Evolutionary conservation across 139 green algal genomes (phyloP).

Genomic region (Chlamydomonas sp.): DNA sequence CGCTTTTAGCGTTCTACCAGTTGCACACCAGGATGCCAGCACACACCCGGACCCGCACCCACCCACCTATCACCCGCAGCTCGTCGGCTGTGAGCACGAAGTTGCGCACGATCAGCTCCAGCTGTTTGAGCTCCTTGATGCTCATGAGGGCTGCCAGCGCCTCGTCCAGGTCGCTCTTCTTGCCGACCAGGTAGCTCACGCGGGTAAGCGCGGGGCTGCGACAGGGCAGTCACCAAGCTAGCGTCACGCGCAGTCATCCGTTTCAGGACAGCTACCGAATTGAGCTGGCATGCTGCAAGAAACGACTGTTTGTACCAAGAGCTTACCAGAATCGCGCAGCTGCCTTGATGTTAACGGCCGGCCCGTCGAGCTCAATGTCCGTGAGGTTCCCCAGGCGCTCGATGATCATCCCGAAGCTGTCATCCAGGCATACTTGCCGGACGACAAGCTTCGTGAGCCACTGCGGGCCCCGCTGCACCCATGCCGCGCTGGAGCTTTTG

Average conservation of each 20-base stretch:
- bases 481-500: constrained; percentile 29
- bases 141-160: constrained; percentile 50
- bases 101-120: constrained; percentile 68
- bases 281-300: neutral
- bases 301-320: neutral
- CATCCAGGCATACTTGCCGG: constrained; percentile 41
- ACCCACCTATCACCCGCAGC: constrained; percentile 55
- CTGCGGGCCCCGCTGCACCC: neutral
- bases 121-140: constrained; percentile 42
- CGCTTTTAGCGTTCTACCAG: too few species aligned
- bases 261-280: neutral
- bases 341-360: constrained; percentile 55
- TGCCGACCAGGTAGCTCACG: constrained; percentile 53
- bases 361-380: constrained; percentile 64
- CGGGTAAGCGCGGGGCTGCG: constrained; percentile 55
- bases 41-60: neutral
- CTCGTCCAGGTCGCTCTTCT: constrained; percentile 51
- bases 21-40: neutral
- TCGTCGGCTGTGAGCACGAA: constrained; percentile 65
- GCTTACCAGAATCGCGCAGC: constrained; percentile 46
- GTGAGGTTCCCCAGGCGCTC: constrained; percentile 31
- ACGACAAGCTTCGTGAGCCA: constrained; percentile 48
- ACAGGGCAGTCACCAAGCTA: neutral
- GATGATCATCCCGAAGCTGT: constrained; percentile 56
- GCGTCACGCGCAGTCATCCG: neutral